Evolutionary conservation across 2,329 filamentous ascomycete species (phyloP).

Genomic region (Colletotrichum eleusines): DNA sequence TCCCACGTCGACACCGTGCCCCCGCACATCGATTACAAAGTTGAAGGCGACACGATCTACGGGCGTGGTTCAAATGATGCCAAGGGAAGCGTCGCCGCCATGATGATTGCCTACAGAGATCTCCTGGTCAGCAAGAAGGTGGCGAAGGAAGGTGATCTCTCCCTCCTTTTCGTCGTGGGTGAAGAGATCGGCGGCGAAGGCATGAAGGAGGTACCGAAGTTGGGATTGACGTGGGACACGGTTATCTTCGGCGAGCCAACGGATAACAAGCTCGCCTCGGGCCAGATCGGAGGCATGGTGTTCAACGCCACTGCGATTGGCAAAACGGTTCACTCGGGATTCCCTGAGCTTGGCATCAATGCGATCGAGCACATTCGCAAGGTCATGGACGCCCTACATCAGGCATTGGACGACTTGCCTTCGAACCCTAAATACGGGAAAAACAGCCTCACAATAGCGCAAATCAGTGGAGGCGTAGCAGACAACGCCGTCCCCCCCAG

Average conservation of each 20-base stretch:
- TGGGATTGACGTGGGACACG: not conserved
- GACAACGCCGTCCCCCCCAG: not conserved
- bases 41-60: not conserved
- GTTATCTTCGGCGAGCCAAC: not conserved
- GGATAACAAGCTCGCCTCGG: not conserved
- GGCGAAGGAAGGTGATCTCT: not conserved
- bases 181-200: slow-evolving; percentile 1
- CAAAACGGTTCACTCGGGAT: not conserved
- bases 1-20: not conserved
- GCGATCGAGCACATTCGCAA: not conserved
- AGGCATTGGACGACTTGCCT: not conserved
- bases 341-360: not conserved
- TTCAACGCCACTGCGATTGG: not conserved
- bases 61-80: not conserved
- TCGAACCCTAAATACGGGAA: not conserved
- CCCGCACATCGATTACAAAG: not conserved
- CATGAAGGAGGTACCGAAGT: not conserved
- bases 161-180: not conserved
- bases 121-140: not conserved
- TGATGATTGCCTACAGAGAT: not conserved
- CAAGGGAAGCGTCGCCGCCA: not conserved
- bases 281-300: not conserved
- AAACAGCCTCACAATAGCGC: not conserved
- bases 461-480: not conserved
- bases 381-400: not conserved